These are phyloP conservation scores for Hymenoscyphus albidus DNA, from an alignment of 2,329 filamentous ascomycete genomes.

Conservation along the genomic window DNA sequence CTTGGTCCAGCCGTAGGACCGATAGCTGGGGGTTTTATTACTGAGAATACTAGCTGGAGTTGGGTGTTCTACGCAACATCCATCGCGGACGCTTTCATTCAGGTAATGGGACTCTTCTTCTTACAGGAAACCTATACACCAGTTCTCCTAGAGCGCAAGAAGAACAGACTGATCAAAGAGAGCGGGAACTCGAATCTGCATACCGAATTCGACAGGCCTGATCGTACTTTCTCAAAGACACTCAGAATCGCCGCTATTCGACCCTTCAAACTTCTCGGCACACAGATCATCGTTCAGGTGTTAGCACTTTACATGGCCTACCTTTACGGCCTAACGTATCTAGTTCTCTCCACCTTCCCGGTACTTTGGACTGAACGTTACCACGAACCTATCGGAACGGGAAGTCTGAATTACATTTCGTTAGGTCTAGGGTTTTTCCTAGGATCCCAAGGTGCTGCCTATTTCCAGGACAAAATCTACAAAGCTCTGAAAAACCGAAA, in stretches of 20 bases:
- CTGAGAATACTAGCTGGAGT: constrained; percentile 39
- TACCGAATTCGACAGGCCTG: constrained; percentile 52
- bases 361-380: constrained; percentile 53
- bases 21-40: constrained; percentile 48
- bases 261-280: constrained; percentile 44
- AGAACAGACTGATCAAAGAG: constrained; percentile 41
- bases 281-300: constrained; percentile 49
- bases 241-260: constrained; percentile 42
- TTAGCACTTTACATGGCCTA: constrained; percentile 49
- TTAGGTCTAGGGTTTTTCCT: constrained; percentile 41
- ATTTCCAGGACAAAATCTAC: constrained; percentile 28
- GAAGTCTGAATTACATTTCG: constrained; percentile 52
- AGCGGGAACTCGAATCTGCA: constrained; percentile 43
- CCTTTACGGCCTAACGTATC: constrained; percentile 49
- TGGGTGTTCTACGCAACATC: constrained; percentile 38
- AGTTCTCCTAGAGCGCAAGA: constrained; percentile 42
- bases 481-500: constrained; percentile 17
- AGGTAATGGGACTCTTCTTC: constrained; percentile 42
- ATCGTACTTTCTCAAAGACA: constrained; percentile 31
- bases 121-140: constrained; percentile 47
- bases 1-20: constrained; percentile 35
- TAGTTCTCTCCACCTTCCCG: constrained; percentile 56
- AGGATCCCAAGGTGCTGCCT: constrained; percentile 32
- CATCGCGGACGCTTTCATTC: constrained; percentile 39
- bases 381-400: constrained; percentile 50